Conservation (phyloP, 352 stramenopile genomes). For the Salisapilia sapeloensis region DNA sequence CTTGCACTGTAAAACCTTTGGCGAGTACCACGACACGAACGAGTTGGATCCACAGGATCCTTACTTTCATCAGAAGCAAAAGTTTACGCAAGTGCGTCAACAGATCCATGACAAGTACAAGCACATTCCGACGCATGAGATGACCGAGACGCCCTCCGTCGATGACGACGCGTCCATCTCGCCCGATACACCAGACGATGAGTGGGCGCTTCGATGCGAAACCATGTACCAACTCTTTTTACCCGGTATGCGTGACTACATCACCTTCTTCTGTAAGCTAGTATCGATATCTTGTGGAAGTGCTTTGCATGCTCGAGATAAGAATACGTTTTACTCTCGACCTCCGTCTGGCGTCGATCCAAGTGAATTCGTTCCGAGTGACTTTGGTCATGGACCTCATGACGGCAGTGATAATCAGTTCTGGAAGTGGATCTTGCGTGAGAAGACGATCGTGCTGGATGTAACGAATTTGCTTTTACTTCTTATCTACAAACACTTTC, state of each 20-base stretch:
- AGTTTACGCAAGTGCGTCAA: constrained; percentile 40
- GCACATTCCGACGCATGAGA: constrained; percentile 38
- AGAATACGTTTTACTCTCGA: constrained; percentile 65
- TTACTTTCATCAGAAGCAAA: constrained; percentile 56
- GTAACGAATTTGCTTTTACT: constrained; percentile 44
- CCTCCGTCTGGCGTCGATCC: constrained; percentile 30
- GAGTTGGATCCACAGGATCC: constrained; percentile 39
- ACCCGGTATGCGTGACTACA: constrained; percentile 53
- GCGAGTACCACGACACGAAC: constrained; percentile 26
- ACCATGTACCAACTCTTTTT: constrained; percentile 52
- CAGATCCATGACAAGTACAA: constrained; percentile 59
- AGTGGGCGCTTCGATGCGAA: constrained; percentile 56
- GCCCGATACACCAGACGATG: constrained; percentile 36
- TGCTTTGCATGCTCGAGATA: constrained; percentile 51
- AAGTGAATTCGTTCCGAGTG: constrained; percentile 17
- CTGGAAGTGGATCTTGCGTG: constrained; percentile 70
- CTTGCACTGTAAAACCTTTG: constrained; percentile 52
- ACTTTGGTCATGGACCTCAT: constrained; percentile 19
- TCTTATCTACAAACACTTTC: constrained; percentile 63
- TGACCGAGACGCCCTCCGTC: constrained; percentile 20
- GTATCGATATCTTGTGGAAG: constrained; percentile 47
- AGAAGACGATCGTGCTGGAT: constrained; percentile 66
- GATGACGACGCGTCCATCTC: constrained; percentile 23
- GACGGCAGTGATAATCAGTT: constrained; percentile 40
- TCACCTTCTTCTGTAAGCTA: constrained; percentile 42